Base-by-base conservation (phyloP, 768 basidiomycete genomes). In the Steccherinum ochraceum region DNA sequence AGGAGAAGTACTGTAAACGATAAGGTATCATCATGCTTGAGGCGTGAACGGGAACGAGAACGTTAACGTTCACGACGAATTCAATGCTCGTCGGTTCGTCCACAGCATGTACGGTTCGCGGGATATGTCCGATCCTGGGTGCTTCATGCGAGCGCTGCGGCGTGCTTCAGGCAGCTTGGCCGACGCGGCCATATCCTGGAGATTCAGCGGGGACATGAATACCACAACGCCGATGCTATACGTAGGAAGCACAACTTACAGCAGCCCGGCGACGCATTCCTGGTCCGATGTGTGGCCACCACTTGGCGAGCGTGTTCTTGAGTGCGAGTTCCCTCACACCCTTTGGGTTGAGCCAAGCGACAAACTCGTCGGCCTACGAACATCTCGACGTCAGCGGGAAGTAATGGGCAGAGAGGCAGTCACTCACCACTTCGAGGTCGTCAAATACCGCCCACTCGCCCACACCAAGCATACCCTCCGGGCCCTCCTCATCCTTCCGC, bases 381-480 rank as follows among this genome's bases (percentile, higher is more conserved):
- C 20, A 55, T 23, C 58, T 54, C 51, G 49, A 51, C 26, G 12
- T 23, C 12, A 12, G 30, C 20, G 41, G 21, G 41, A 43, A 39
- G 7, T 16, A 20, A 27, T 26, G 41, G 43, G 39, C 23, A 35
- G 12, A 12, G 2, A 24, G 12, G 12, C n/a, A n/a, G n/a, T 10
- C 27, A 66, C 80, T 52, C 57, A 94, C 94, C 84, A 94, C 86
- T 61, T 96, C 92, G 20, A 86, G 65, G 53, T 89, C 85, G 46
- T 87, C 83, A 67, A 89, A 95, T 18, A 82, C 84, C n/a, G 81
- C 93, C 95, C 95, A 99, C 58, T 95, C 88, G 49, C 83, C 83
- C 24, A 83, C 68, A 16, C 70, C 76, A 40, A 98, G 71, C 61
- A 85, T 74, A 7, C 84, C 84, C 20, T 85, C 83, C 52, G 78